Conservation (phyloP, 1,284 basidiomycete species). For the Hortiboletus rubellus region DNA sequence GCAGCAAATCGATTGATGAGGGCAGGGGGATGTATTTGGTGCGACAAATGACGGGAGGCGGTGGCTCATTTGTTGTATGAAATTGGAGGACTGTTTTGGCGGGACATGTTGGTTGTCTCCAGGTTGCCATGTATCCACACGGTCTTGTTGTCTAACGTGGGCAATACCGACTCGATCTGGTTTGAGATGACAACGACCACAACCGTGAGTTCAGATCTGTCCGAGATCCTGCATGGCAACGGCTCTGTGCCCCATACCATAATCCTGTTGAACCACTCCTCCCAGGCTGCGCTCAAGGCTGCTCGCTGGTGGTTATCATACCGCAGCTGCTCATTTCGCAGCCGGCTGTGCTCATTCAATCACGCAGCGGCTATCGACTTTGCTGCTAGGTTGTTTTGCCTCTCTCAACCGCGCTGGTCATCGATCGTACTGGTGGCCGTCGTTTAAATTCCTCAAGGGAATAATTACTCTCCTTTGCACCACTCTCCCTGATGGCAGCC, state of each 20-base stretch:
- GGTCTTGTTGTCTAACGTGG: not conserved
- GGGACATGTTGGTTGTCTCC: not conserved
- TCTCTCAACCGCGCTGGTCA: not conserved
- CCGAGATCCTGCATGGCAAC: constrained; percentile 17
- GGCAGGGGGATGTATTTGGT: constrained; percentile 67
- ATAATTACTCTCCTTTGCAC: constrained; percentile 17
- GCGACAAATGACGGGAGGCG: constrained; percentile 67
- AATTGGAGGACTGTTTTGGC: not conserved
- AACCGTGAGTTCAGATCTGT: not conserved
- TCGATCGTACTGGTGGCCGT: constrained; percentile 2
- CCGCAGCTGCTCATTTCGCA: constrained; percentile 2
- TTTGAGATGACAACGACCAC: constrained; percentile 7
- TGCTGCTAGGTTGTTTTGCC: not conserved
- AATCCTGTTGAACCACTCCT: not conserved
- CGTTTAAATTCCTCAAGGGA: constrained; percentile 5
- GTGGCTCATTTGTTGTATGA: constrained; percentile 30
- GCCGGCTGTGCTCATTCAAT: constrained; percentile 7
- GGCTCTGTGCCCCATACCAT: not conserved
- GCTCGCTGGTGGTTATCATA: constrained; percentile 8
- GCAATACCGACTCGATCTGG: constrained; percentile 4
- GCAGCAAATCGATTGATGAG: constrained; percentile 56
- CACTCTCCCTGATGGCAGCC: constrained; percentile 24
- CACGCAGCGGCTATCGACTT: not conserved
- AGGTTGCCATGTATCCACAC: constrained; percentile 27
- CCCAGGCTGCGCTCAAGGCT: not conserved